Base-by-base conservation (phyloP, 805 yeast species). In the Schizosaccharomyces cryophilus region DNA sequence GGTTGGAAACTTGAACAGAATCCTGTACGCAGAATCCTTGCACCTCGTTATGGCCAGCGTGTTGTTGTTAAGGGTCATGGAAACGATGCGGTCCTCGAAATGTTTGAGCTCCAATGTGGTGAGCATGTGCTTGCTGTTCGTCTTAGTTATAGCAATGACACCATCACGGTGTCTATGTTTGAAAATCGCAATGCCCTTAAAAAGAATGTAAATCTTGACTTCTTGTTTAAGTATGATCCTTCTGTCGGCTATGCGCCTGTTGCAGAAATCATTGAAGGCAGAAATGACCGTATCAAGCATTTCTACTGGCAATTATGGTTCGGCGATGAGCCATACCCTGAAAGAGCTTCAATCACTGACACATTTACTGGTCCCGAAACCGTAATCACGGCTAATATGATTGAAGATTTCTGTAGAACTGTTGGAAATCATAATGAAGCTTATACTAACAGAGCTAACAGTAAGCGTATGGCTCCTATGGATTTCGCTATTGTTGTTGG, bases 271-370 rank as follows among this genome's bases (percentile, higher is more conserved):
- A 84, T 87, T 83, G 85, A 82, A 65, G 93, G 83, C 68, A 83
- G 98, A 77, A 93, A 93, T 74, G 80, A 80, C 63, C 81, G 97
- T 73, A 90, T 94, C 74, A 93, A 93, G 77, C 82, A 83, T 73
- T 87, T 93, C 77, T 93, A 93, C 81, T 93, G 98, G 98, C 83
- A 83, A 71, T 77, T 90, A 69, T 93, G 99, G 99, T 87, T 87
- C 70, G 94, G 90, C 64, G 69, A 73, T 58, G 70, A 64, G 42
- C 74, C 74, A 66, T 64, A 72, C 54, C 79, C 81, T 56, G 82
- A 85, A 66, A 72, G 77, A 65, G 69, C 78, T 62, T 84, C 85
- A 69, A 86, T 86, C 65, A 77, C 81, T 67, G 75, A 81, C 66
- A 77, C 79, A 56, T 84, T 93, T 69, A 76, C 79, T 61, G 95